Percentiles rank a stretch among this genome's conserved stretches.
phyloP scores from a whole-genome alignment of 768 basidiomycete genomes.

The Tricholoma saponaceum region DNA sequence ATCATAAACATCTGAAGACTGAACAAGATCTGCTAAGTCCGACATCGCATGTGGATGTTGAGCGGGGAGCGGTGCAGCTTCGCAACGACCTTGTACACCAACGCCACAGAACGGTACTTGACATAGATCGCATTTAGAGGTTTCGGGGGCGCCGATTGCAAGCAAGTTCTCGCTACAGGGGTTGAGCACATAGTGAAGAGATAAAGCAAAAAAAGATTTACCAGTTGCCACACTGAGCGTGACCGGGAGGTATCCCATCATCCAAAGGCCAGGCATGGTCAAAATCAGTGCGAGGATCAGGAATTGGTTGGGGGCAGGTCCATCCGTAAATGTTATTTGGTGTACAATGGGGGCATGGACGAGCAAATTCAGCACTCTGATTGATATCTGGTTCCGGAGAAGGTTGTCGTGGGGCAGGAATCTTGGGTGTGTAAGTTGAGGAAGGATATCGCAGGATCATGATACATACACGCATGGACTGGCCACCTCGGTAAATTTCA shows the following conservation, averaged over 20 bases:
- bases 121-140: conserved; percentile 83
- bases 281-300: conserved; percentile 63
- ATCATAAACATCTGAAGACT: conserved; percentile 74
- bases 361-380: conserved; percentile 58
- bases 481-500: conserved; percentile 65
- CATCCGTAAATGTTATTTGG: conserved; percentile 72
- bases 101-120: conserved; percentile 82
- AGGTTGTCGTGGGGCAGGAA: conserved; percentile 70
- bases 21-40: conserved; percentile 71
- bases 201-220: conserved; percentile 23
- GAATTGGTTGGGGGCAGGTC: conserved; percentile 77
- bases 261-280: conserved; percentile 77
- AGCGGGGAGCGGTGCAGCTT: conserved; percentile 47
- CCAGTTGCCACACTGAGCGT: conserved; percentile 82
- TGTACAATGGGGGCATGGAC: conserved; percentile 77
- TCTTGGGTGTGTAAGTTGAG: conserved; percentile 34
- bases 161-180: conserved; percentile 64
- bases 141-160: conserved; percentile 66
- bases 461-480: conserved; percentile 52
- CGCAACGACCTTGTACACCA: conserved; percentile 68
- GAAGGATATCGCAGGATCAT: conserved; percentile 4
- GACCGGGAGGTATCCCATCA: conserved; percentile 75
- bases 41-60: conserved; percentile 70
- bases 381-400: conserved; percentile 76
- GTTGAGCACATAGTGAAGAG: not conserved